Percentiles rank a stretch among this genome's conserved stretches.
Evolutionary conservation across 1,284 basidiomycete genomes (phyloP).

Genomic region (Irpex sp.): DNA sequence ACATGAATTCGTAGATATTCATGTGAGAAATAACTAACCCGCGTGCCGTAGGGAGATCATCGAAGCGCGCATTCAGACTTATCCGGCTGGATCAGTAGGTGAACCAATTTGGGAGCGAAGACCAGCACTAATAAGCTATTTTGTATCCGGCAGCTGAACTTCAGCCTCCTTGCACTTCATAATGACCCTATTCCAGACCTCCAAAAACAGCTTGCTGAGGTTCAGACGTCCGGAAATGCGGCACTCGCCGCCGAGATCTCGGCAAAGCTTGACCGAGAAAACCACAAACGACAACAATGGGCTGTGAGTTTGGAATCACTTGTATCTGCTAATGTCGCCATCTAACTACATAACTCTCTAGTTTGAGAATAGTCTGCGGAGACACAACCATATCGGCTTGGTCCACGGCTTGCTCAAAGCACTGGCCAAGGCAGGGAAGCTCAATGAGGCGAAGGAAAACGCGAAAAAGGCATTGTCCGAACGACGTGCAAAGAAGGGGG

Average conservation of each 20-base stretch:
- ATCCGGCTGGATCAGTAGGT: constrained; percentile 79
- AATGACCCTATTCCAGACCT: constrained; percentile 74
- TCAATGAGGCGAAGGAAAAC: constrained; percentile 44
- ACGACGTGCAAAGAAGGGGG: constrained; percentile 50
- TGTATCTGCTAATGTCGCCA: constrained; percentile 6
- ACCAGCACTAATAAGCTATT: neutral
- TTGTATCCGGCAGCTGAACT: constrained; percentile 63
- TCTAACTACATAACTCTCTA: constrained; percentile 24
- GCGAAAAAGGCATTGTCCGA: constrained; percentile 50
- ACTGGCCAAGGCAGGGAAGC: constrained; percentile 62
- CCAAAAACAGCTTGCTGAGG: constrained; percentile 53
- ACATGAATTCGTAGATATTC: neutral
- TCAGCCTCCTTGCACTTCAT: constrained; percentile 84
- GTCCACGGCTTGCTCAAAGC: constrained; percentile 67
- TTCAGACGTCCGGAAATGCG: constrained; percentile 38
- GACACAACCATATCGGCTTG: constrained; percentile 82
- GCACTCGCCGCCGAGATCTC: constrained; percentile 49
- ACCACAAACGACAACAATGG: constrained; percentile 76
- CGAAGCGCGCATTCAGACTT: constrained; percentile 81
- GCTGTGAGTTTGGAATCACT: constrained; percentile 51
- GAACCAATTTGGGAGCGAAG: neutral
- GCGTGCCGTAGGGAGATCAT: constrained; percentile 64
- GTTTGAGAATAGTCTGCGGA: constrained; percentile 81
- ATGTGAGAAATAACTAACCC: neutral
- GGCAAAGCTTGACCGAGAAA: constrained; percentile 71